Percentiles rank a stretch among this genome's conserved stretches.
These are phyloP conservation scores for Mrakia frigida DNA, from an alignment of 768 basidiomycete genomes.

Conservation along the genomic window DNA sequence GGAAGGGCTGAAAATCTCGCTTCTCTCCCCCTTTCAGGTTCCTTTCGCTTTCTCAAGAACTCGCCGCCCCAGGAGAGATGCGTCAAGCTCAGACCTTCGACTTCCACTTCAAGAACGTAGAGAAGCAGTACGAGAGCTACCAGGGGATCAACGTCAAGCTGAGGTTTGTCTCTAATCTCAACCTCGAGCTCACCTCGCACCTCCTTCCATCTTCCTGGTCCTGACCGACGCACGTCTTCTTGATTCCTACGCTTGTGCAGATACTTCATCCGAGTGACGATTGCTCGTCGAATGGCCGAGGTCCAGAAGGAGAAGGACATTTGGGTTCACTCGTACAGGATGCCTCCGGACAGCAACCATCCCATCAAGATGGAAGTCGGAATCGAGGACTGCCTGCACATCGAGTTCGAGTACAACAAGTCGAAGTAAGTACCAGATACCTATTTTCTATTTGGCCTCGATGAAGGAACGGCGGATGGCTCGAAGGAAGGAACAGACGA, in stretches of 20 bases:
- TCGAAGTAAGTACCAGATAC: constrained; percentile 65
- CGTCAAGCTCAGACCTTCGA: constrained; percentile 93
- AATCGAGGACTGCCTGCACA: constrained; percentile 97
- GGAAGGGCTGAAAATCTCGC: background rate
- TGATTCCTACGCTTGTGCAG: constrained; percentile 48
- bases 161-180: constrained; percentile 55
- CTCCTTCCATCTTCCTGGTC: background rate
- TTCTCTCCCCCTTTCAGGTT: constrained; percentile 48
- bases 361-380: constrained; percentile 99
- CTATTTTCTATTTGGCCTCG: background rate
- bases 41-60: constrained; percentile 86
- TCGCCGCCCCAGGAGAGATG: constrained; percentile 95
- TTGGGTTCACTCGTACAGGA: constrained; percentile 97
- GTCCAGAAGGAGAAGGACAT: constrained; percentile 87
- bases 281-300: constrained; percentile 87
- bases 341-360: constrained; percentile 97
- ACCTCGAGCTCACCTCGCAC: constrained; percentile 17
- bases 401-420: constrained; percentile 99
- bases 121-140: constrained; percentile 98
- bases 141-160: constrained; percentile 98
- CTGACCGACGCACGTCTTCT: background rate
- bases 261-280: constrained; percentile 85
- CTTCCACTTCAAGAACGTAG: constrained; percentile 97
- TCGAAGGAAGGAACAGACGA: background rate
- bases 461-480: background rate